Percentiles rank a stretch among this genome's conserved stretches.
These are phyloP conservation scores for Sequoiadendron giganteum DNA, from an alignment of 75 land plant species.

Conservation along the genomic window DNA sequence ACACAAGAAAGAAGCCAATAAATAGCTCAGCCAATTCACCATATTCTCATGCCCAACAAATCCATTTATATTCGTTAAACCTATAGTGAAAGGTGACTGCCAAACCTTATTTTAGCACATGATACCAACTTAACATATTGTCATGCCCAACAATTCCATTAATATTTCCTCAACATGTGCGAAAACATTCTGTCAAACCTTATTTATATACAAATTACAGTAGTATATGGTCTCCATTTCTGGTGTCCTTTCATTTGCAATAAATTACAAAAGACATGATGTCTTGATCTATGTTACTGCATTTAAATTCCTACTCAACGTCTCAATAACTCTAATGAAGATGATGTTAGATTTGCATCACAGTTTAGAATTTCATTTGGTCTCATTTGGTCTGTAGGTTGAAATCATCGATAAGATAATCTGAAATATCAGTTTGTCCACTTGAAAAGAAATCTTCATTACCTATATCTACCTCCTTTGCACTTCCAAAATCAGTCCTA, in stretches of 20 bases:
- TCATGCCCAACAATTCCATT: neutral
- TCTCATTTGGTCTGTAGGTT: neutral
- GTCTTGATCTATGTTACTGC: neutral
- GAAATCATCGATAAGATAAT: conserved; percentile 8
- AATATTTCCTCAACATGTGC: neutral
- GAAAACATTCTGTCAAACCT: neutral
- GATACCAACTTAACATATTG: neutral
- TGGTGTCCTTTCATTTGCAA: conserved; percentile 3
- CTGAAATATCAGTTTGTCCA: conserved; percentile 10
- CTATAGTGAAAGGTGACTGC: neutral
- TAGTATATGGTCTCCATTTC: neutral
- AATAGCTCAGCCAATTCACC: neutral
- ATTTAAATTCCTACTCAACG: neutral
- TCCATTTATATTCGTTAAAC: neutral
- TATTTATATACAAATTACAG: neutral
- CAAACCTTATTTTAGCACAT: neutral
- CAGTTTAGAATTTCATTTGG: neutral
- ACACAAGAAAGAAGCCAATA: neutral
- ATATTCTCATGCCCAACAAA: neutral
- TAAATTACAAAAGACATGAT: neutral
- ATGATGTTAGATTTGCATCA: neutral
- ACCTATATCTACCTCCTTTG: neutral
- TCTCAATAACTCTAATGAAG: neutral
- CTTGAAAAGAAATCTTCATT: conserved; percentile 10
- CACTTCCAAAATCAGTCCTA: neutral